Base-by-base conservation (phyloP, 495 filamentous ascomycete species). In the Daldinia concentrica region DNA sequence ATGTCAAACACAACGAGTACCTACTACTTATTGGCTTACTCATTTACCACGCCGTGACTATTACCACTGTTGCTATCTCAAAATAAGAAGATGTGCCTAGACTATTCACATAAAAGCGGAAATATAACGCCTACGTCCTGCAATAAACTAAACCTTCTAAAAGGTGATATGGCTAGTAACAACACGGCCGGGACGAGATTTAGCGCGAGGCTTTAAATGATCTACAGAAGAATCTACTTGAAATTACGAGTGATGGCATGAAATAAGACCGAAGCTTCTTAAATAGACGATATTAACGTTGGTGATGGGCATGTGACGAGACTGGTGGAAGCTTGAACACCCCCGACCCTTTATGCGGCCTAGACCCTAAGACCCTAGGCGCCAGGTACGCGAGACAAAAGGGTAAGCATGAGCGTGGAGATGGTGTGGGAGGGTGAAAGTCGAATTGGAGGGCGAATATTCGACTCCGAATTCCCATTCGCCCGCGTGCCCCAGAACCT, bases 381-480 rank as follows among this genome's bases (percentile, higher is more conserved):
- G 71, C 62, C 71, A 73, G 71, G 71, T 73, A 73, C 71, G 71
- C 66, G 66, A 73, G 71, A 73, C 71, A 37, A 69, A 69, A 57
- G 61, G 66, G 62, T 73, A 69, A 73, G 66, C 71, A 66, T 57
- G 27, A 62, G 43, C 60, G 62, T 68, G 50, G 66, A 69, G 71
- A 66, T 68, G 70, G 70, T 68, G 43, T 48, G 43, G 43, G 43
- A 30, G 50, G 68, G 58, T 60, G 70, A 36, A 55, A 43, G 52
- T 41, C 65, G 57, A 69, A 69, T 65, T 66, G 65, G 65, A 59
- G 60, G 36, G 65, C 41, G 24, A 52, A 59, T 27, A 45, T 12
- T 27, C 34, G 34, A 73, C 41, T 51, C 41, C 55, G 52, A 39
- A 22, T 37, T 73, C 57, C 69, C 52, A 73, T 73, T 73, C 71